A percentile compares a stretch with the other conserved stretches of the same genome.
Evolutionary conservation across 2,329 filamentous ascomycete genomes (phyloP).

Genomic region (Ploettnerulaceae sp.): DNA sequence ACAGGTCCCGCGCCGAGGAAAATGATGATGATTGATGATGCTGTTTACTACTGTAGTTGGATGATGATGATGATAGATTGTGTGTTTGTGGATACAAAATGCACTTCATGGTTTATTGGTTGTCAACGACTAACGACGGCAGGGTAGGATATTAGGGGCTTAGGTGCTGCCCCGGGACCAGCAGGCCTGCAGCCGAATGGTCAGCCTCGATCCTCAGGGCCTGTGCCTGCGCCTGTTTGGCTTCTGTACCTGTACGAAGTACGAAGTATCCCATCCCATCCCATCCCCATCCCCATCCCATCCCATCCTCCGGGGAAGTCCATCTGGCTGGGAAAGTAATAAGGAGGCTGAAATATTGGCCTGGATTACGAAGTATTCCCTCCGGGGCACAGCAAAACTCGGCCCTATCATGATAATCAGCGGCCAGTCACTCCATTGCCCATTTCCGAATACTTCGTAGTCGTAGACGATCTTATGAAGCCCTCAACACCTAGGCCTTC

Average conservation of each 20-base stretch:
- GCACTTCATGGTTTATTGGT: slow-evolving; percentile 2
- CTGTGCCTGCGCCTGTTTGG: neutral
- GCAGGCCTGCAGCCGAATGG: neutral
- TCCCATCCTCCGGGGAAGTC: neutral
- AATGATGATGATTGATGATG: slow-evolving; percentile 1
- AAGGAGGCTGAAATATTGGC: slow-evolving; percentile 12
- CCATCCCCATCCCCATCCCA: too few relatives aligned
- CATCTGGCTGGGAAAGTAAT: slow-evolving; percentile 4
- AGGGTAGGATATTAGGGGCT: neutral
- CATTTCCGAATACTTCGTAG: too few relatives aligned
- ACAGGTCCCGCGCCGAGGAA: neutral
- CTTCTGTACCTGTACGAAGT: too few relatives aligned
- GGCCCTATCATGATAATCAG: too few relatives aligned
- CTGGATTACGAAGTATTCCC: too few relatives aligned
- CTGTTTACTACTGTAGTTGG: neutral
- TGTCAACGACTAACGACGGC: neutral
- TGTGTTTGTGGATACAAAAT: neutral
- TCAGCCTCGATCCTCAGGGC: slow-evolving; percentile 1
- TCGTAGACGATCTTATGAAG: too few relatives aligned
- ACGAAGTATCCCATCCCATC: neutral
- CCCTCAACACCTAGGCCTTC: too few relatives aligned
- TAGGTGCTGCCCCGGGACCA: neutral
- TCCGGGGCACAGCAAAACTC: too few relatives aligned
- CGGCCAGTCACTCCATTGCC: too few relatives aligned
- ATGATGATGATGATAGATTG: neutral